Evolutionary conservation across 306 rosid species (phyloP).

Genomic region (Cucurbita ficifolia): DNA sequence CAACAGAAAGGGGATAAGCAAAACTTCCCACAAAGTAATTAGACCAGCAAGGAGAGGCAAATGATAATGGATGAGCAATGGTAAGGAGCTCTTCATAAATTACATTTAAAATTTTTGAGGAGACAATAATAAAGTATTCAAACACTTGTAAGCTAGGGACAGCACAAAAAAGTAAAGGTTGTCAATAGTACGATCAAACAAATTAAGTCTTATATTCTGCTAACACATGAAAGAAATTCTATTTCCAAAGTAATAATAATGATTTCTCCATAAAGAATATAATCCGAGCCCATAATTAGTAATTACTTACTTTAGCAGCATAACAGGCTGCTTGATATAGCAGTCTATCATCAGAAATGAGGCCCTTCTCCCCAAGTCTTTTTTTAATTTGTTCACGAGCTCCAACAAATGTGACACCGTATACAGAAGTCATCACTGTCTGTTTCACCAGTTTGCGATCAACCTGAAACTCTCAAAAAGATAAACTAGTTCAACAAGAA

Average conservation of each 20-base stretch:
- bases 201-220: neutral
- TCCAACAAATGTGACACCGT: conserved; percentile 80
- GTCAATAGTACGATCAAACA: neutral
- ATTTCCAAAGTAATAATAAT: neutral
- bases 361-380: conserved; percentile 75
- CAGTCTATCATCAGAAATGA: conserved; percentile 51
- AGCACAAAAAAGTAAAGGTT: neutral
- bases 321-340: conserved; percentile 64
- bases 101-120: neutral
- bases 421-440: conserved; percentile 88
- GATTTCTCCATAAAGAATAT: neutral
- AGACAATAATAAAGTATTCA: neutral
- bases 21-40: neutral
- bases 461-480: conserved; percentile 44
- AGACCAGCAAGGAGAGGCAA: neutral
- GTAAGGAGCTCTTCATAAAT: neutral
- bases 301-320: conserved; percentile 62
- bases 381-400: conserved; percentile 76
- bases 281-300: neutral
- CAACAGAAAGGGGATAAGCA: neutral
- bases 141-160: neutral
- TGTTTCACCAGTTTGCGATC: conserved; percentile 82
- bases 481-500: neutral
- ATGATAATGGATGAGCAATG: no score
- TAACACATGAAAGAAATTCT: neutral